A percentile compares a stretch with the other conserved stretches of the same genome.
These are phyloP conservation scores for Larix kaempferi DNA, from an alignment of 75 land plant species.

Conservation along the genomic window DNA sequence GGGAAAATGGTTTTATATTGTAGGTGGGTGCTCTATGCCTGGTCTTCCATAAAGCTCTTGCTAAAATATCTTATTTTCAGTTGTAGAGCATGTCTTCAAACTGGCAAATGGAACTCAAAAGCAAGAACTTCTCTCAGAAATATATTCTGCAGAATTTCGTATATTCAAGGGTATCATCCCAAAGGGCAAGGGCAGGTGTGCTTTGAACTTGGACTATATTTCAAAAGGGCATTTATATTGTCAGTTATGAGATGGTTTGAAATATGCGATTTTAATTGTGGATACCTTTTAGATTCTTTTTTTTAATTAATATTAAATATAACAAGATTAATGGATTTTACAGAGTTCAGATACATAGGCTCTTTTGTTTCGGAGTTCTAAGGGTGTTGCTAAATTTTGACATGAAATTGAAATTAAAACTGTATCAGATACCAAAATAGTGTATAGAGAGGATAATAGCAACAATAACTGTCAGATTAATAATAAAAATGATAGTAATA, in stretches of 20 bases:
- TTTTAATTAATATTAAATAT: too few species aligned
- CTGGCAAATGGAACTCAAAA: slow-evolving; percentile 80
- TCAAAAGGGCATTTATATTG: not conserved
- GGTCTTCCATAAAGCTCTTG: not conserved
- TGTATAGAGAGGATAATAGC: too few species aligned
- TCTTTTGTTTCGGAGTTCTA: too few species aligned
- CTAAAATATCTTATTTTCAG: slow-evolving; percentile 38
- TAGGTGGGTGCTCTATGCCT: not conserved
- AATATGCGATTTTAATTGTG: not conserved
- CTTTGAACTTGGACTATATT: not conserved
- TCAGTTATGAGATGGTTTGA: not conserved
- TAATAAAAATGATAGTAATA: too few species aligned
- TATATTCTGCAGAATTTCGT: slow-evolving; percentile 86
- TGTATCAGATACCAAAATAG: too few species aligned
- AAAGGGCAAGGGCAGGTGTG: slow-evolving; percentile 67
- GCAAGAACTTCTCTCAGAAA: slow-evolving; percentile 61
- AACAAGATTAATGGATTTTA: too few species aligned
- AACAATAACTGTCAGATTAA: too few species aligned
- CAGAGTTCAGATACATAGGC: too few species aligned
- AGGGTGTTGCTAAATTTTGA: too few species aligned
- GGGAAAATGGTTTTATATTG: not conserved
- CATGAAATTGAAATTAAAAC: too few species aligned
- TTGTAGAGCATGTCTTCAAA: slow-evolving; percentile 90
- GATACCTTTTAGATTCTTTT: too few species aligned
- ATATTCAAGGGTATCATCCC: slow-evolving; percentile 74